Base-by-base conservation (phyloP, 345 rosid species). In the Populus nigra region DNA sequence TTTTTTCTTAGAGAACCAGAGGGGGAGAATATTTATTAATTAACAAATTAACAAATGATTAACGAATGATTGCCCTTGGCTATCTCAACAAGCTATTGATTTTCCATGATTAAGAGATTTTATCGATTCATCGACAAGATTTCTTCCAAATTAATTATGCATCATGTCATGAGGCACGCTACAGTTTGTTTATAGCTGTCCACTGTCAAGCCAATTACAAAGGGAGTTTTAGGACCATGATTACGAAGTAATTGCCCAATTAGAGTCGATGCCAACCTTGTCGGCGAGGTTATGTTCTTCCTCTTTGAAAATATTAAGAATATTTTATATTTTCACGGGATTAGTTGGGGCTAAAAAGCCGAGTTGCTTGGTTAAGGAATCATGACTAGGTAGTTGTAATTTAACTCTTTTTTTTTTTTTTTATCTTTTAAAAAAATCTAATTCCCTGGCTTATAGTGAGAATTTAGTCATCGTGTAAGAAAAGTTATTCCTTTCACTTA, bases 1-100 rank as follows among this genome's bases (percentile, higher is more conserved):
- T 39, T 38, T 22, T 20, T 36, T 5, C 45, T 0, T 9, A 18
- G 59, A 5, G 23, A 16, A 5, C 9, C 3, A 38, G 12, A 38
- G 61, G 80, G 71, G 41, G 77, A 66, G 38, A 13, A 16, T 68
- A 33, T 33, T 4, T 20, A 68, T 62, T 72, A 68, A 68, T 71
- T 69, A 68, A 35, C 45, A 41, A 41, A 33, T 33, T 33, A 33
- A 4, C 73, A 77, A 5, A 80, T 77, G 79, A 82, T 79, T 59
- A 70, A 47, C 65, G 35, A 78, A 78, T 69, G 23, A 84, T 85
- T 68, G 72, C 65, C 41, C 33, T 61, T 27, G 53, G 39, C 72
- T 36, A 29, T 79, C 68, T 59, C 49, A 72, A 23, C 78, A 62
- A 77, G 49, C 65, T 29, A 71, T 17, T 68, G 62, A 68, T 68